Conservation (phyloP, 805 yeast genomes). For the Wickerhamiella cacticola region DNA sequence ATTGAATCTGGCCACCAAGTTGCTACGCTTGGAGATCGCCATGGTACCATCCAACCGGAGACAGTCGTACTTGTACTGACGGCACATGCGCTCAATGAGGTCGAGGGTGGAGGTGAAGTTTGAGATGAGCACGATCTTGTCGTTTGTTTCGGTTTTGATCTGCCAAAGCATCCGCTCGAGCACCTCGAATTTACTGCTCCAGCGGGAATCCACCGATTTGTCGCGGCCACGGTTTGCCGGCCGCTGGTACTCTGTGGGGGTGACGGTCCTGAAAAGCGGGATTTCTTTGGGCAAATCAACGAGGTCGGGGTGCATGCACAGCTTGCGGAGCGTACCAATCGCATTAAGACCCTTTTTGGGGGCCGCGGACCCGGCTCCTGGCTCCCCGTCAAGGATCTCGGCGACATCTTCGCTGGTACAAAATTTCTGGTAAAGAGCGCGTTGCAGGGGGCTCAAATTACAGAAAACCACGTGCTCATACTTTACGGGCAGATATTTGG, state of each 20-base stretch:
- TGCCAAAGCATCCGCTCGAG: slow-evolving; percentile 72
- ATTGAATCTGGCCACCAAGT: slow-evolving; percentile 80
- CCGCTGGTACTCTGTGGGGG: slow-evolving; percentile 62
- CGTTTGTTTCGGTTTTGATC: slow-evolving; percentile 71
- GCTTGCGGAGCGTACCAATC: slow-evolving; percentile 74
- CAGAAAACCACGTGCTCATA: slow-evolving; percentile 96
- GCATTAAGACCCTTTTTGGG: slow-evolving; percentile 38
- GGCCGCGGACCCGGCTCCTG: background rate
- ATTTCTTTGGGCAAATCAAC: slow-evolving; percentile 64
- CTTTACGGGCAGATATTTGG: slow-evolving; percentile 89
- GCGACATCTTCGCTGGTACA: slow-evolving; percentile 68
- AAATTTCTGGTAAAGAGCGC: slow-evolving; percentile 55
- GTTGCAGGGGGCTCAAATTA: slow-evolving; percentile 67
- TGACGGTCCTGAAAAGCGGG: slow-evolving; percentile 38
- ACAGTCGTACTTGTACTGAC: slow-evolving; percentile 58
- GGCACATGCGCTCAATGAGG: slow-evolving; percentile 75
- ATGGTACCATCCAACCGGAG: slow-evolving; percentile 85
- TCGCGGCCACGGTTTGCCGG: slow-evolving; percentile 36
- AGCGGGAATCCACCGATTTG: slow-evolving; percentile 64
- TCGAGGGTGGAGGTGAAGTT: slow-evolving; percentile 93
- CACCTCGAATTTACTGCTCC: slow-evolving; percentile 76
- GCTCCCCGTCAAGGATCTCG: slow-evolving; percentile 38
- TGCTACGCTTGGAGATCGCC: slow-evolving; percentile 85
- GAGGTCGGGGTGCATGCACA: slow-evolving; percentile 90
- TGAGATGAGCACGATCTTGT: slow-evolving; percentile 87